phyloP scores from a whole-genome alignment of 2,329 filamentous ascomycete genomes.

The Colletotrichum nymphaeae region DNA sequence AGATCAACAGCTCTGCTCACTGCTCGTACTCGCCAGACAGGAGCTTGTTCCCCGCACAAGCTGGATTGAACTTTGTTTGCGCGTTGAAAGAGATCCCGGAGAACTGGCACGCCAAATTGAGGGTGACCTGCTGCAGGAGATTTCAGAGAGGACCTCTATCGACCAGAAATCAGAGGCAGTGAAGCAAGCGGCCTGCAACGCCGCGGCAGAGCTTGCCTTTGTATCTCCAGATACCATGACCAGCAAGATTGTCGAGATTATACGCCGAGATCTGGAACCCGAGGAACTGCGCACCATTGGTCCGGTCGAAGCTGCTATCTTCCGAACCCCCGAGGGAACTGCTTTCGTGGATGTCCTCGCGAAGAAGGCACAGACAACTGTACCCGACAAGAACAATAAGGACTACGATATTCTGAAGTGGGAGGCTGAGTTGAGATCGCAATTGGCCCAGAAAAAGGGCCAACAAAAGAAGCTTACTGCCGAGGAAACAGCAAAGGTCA shows the following conservation, averaged over 20 bases:
- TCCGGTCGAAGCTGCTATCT: slow-evolving; percentile 91
- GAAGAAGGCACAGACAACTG: slow-evolving; percentile 77
- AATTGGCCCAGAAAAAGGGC: slow-evolving; percentile 94
- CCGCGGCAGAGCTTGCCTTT: slow-evolving; percentile 91
- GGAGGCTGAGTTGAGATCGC: slow-evolving; percentile 90
- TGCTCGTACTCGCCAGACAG: slow-evolving; percentile 82
- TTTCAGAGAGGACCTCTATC: slow-evolving; percentile 62
- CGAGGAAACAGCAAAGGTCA: slow-evolving; percentile 91
- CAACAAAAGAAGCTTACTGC: slow-evolving; percentile 89
- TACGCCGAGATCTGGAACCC: slow-evolving; percentile 79
- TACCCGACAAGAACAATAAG: slow-evolving; percentile 89
- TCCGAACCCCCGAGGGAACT: slow-evolving; percentile 88
- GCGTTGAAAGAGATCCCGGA: slow-evolving; percentile 85
- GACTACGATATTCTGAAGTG: slow-evolving; percentile 97
- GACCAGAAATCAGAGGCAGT: slow-evolving; percentile 60
- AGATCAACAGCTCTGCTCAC: slow-evolving; percentile 77
- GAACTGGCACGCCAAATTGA: slow-evolving; percentile 75
- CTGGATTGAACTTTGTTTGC: slow-evolving; percentile 92
- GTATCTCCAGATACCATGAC: slow-evolving; percentile 88
- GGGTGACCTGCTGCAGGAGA: slow-evolving; percentile 74
- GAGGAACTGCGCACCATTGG: slow-evolving; percentile 78
- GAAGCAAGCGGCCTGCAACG: slow-evolving; percentile 80
- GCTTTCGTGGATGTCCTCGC: slow-evolving; percentile 91
- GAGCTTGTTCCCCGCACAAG: slow-evolving; percentile 81
- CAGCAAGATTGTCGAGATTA: slow-evolving; percentile 78